Percentiles rank a stretch among this genome's conserved stretches.
phyloP scores from a whole-genome alignment of 169 alveolate species.

The Toxoplasma gondii region DNA sequence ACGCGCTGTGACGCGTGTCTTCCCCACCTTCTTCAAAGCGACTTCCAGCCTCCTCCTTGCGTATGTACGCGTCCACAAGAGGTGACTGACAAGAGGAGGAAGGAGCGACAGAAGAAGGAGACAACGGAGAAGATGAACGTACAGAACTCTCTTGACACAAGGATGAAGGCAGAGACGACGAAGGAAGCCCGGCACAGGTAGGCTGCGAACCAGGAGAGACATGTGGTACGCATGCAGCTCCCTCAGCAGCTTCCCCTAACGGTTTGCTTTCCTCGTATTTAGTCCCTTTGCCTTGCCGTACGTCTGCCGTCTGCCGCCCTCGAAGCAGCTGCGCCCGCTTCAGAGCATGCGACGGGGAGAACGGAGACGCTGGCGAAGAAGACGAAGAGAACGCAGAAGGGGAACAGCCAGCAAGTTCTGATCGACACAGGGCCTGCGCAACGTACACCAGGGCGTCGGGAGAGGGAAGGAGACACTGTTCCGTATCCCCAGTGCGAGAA shows the following conservation, averaged over 20 bases:
- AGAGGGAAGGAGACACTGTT: background rate
- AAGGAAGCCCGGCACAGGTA: background rate
- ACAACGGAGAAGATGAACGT: background rate
- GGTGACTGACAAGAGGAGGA: background rate
- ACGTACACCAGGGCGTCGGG: slow-evolving; percentile 13
- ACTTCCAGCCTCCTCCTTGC: background rate
- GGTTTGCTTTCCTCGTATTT: background rate
- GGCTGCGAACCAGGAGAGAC: background rate
- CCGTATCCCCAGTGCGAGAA: background rate
- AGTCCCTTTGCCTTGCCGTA: background rate
- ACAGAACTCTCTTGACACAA: background rate
- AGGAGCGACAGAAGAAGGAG: background rate
- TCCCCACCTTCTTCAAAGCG: background rate
- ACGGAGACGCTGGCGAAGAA: background rate
- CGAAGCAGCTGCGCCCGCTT: slow-evolving; percentile 7
- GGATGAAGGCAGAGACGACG: background rate
- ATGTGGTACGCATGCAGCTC: background rate
- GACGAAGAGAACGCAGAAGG: background rate
- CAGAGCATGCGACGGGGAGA: background rate
- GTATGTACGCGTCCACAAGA: background rate
- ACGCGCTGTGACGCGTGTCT: background rate
- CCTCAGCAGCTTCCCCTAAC: background rate
- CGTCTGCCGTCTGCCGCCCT: background rate
- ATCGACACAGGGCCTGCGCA: background rate
- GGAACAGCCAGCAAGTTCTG: background rate